Conservation (phyloP, 768 basidiomycete genomes). For the Dacryopinax spathularia region DNA sequence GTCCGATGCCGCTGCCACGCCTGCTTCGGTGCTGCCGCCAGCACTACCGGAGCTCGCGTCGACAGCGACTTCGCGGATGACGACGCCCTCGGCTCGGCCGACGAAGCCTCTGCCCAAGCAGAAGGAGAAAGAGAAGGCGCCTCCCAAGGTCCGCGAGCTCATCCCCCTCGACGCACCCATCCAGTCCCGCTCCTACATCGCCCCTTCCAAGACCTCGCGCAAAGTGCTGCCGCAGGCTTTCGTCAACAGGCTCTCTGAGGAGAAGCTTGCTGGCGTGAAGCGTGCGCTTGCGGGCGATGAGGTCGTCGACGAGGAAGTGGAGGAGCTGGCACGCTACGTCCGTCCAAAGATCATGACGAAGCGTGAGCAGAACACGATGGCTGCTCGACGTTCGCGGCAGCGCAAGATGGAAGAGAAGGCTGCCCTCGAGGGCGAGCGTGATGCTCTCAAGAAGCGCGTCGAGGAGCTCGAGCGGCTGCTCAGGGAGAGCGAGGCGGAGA, state of each 20-base stretch:
- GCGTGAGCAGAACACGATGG: slow-evolving; percentile 71
- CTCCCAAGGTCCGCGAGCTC: slow-evolving; percentile 21
- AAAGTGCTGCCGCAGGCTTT: slow-evolving; percentile 67
- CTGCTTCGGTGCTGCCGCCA: slow-evolving; percentile 1
- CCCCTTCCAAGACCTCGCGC: slow-evolving; percentile 59
- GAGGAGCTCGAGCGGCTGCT: slow-evolving; percentile 37
- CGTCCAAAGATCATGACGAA: slow-evolving; percentile 44
- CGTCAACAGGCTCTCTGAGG: slow-evolving; percentile 17
- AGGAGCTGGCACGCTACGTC: slow-evolving; percentile 18
- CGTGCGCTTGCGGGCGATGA: slow-evolving; percentile 37
- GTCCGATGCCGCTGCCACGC: background rate
- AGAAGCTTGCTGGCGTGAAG: slow-evolving; percentile 29
- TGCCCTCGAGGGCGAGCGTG: slow-evolving; percentile 35
- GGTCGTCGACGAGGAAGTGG: slow-evolving; percentile 30
- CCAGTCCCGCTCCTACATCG: slow-evolving; percentile 58
- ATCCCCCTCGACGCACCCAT: slow-evolving; percentile 67
- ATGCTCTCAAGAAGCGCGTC: background rate
- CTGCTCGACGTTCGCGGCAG: slow-evolving; percentile 64
- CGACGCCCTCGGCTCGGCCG: background rate
- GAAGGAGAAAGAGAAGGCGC: background rate
- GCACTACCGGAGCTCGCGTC: background rate
- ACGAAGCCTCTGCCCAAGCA: slow-evolving; percentile 1
- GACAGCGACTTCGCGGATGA: background rate
- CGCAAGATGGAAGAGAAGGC: slow-evolving; percentile 58
- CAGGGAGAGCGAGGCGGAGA: slow-evolving; percentile 50